Evolutionary conservation across 1,284 basidiomycete species (phyloP).

Genomic region (Irpex lacteus): DNA sequence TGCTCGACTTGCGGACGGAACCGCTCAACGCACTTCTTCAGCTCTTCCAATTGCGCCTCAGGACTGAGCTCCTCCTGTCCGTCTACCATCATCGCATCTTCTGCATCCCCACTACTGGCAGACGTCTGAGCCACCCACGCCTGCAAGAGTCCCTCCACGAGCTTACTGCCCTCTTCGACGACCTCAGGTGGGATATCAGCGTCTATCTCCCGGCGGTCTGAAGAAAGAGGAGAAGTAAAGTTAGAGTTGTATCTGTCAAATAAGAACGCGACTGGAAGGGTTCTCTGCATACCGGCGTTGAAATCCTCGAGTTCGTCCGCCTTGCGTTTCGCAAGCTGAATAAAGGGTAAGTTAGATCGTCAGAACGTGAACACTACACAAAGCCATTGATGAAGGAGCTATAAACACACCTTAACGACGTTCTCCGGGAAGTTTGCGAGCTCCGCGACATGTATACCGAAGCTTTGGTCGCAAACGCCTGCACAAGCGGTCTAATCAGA

Average conservation of each 20-base stretch:
- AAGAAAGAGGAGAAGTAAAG: not conserved
- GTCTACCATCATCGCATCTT: conserved; percentile 57
- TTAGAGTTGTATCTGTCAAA: not conserved
- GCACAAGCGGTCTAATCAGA: too few species aligned
- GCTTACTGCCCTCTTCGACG: conserved; percentile 74
- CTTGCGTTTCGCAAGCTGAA: conserved; percentile 87
- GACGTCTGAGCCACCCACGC: conserved; percentile 58
- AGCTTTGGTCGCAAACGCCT: conserved; percentile 93
- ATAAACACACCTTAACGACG: conserved; percentile 74
- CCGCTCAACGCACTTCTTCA: conserved; percentile 65
- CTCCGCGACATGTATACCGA: conserved; percentile 97
- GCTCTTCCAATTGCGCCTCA: conserved; percentile 62
- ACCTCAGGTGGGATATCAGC: conserved; percentile 40
- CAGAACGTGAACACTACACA: not conserved
- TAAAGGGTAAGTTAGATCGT: not conserved
- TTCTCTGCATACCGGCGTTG: conserved; percentile 45
- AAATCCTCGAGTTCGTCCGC: conserved; percentile 97
- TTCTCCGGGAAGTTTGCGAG: conserved; percentile 95
- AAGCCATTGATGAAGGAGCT: not conserved
- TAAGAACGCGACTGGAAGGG: not conserved
- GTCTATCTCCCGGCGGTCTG: conserved; percentile 2
- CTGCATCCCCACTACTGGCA: conserved; percentile 34
- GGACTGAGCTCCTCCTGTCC: conserved; percentile 34
- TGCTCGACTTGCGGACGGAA: conserved; percentile 68
- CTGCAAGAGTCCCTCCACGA: conserved; percentile 79